phyloP scores from a whole-genome alignment of 768 basidiomycete species.

The Hypsizygus marmoreus region DNA sequence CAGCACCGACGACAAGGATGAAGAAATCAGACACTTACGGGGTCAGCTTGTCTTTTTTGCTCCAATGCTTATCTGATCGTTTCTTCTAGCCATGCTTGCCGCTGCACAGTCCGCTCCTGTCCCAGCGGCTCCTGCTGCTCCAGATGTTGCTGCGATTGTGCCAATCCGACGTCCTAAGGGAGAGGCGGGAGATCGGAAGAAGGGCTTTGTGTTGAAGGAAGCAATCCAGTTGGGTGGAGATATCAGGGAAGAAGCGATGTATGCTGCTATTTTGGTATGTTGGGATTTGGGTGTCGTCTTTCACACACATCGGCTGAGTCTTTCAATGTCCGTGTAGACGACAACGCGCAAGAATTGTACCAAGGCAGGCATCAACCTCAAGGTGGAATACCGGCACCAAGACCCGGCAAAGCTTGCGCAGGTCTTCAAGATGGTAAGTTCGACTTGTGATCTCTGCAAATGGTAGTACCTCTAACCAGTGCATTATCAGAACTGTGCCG shows the following conservation, averaged over 20 bases:
- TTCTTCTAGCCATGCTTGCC: background rate
- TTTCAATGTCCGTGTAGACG: background rate
- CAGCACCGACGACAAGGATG: too few relatives aligned
- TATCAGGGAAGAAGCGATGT: background rate
- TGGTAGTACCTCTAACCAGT: too few relatives aligned
- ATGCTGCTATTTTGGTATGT: slow-evolving; percentile 5
- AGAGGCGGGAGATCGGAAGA: slow-evolving; percentile 1
- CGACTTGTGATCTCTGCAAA: background rate
- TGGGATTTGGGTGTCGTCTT: background rate
- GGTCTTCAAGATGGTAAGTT: slow-evolving; percentile 3
- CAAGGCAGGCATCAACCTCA: background rate
- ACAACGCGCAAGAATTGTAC: background rate
- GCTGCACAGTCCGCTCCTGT: background rate
- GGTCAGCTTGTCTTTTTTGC: too few relatives aligned
- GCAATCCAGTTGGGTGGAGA: background rate
- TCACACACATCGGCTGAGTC: too few relatives aligned
- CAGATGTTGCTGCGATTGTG: background rate
- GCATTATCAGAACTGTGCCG: background rate
- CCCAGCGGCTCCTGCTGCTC: background rate
- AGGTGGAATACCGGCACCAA: background rate
- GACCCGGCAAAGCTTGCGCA: background rate
- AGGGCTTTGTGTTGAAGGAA: background rate
- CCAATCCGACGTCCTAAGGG: background rate
- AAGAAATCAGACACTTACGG: background rate
- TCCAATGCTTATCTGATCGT: background rate